These are phyloP conservation scores for Elongisporangium anandrum DNA, from an alignment of 352 stramenopile species.

Conservation along the genomic window DNA sequence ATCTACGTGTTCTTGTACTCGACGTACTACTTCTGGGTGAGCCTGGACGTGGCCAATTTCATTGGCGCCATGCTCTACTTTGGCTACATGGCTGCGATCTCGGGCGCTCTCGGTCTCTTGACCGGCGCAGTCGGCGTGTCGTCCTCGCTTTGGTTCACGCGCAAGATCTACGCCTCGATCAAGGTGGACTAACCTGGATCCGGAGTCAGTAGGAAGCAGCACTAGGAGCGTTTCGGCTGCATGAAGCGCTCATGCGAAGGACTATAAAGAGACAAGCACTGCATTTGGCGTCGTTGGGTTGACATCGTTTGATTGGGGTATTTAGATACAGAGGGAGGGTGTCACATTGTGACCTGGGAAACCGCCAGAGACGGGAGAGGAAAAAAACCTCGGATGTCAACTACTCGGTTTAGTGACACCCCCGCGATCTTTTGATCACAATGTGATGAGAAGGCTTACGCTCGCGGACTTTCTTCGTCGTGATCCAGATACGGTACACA, in stretches of 20 bases:
- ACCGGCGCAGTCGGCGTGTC: constrained; percentile 96
- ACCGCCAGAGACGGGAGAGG: not conserved
- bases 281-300: not conserved
- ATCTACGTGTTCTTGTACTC: constrained; percentile 99
- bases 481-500: not conserved
- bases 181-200: constrained; percentile 91
- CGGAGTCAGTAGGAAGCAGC: not conserved
- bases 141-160: constrained; percentile 97
- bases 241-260: not conserved
- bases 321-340: not conserved
- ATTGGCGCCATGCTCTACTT: constrained; percentile 95
- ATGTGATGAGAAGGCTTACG: constrained; percentile 2
- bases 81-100: constrained; percentile 99
- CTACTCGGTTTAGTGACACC: constrained; percentile 3
- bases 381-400: constrained; percentile 1
- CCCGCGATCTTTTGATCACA: constrained; percentile 1
- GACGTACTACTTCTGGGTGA: constrained; percentile 97
- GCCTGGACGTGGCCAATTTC: constrained; percentile 93
- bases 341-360: not conserved
- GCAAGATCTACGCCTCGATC: constrained; percentile 97
- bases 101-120: constrained; percentile 93
- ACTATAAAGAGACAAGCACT: not conserved
- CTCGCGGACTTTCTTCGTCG: not conserved
- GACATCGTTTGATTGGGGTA: not conserved
- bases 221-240: constrained; percentile 1